These are phyloP conservation scores for Boletus subparvulus DNA, from an alignment of 768 basidiomycete species.

Conservation along the genomic window DNA sequence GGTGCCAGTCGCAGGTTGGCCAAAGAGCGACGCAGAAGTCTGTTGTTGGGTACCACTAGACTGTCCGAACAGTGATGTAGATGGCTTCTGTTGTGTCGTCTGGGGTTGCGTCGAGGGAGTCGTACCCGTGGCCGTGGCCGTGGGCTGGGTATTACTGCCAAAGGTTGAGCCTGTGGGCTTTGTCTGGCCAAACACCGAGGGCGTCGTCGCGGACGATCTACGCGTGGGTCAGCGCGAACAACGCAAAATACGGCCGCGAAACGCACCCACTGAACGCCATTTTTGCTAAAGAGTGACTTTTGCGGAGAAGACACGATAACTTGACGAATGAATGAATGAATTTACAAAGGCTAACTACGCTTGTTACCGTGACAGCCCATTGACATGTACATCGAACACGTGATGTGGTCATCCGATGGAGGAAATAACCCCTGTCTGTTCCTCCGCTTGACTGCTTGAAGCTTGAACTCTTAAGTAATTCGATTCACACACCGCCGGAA, in stretches of 20 bases:
- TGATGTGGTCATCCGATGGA: neutral
- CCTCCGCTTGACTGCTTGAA: too few relatives aligned
- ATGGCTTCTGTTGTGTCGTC: slow-evolving; percentile 21
- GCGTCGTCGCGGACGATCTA: slow-evolving; percentile 42
- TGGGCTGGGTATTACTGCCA: slow-evolving; percentile 31
- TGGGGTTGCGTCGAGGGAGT: slow-evolving; percentile 17
- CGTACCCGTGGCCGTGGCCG: slow-evolving; percentile 22
- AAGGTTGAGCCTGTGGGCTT: slow-evolving; percentile 40
- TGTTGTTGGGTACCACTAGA: slow-evolving; percentile 18
- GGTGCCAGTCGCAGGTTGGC: slow-evolving; percentile 8
- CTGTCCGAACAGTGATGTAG: slow-evolving; percentile 39
- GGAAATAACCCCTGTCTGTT: neutral
- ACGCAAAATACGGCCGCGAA: neutral
- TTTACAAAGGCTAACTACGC: too few relatives aligned
- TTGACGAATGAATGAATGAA: too few relatives aligned
- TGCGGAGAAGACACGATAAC: too few relatives aligned
- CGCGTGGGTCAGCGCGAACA: slow-evolving; percentile 4
- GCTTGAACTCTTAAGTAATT: slow-evolving; percentile 24
- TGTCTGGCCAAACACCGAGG: slow-evolving; percentile 33
- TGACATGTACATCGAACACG: neutral
- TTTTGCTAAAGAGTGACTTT: neutral
- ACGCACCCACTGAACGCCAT: slow-evolving; percentile 27
- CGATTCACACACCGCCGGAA: slow-evolving; percentile 23
- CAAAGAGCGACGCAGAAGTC: slow-evolving; percentile 26
- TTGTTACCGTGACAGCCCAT: too few relatives aligned